Base-by-base conservation (phyloP, 768 basidiomycete genomes). In the Tulasnella sp. region DNA sequence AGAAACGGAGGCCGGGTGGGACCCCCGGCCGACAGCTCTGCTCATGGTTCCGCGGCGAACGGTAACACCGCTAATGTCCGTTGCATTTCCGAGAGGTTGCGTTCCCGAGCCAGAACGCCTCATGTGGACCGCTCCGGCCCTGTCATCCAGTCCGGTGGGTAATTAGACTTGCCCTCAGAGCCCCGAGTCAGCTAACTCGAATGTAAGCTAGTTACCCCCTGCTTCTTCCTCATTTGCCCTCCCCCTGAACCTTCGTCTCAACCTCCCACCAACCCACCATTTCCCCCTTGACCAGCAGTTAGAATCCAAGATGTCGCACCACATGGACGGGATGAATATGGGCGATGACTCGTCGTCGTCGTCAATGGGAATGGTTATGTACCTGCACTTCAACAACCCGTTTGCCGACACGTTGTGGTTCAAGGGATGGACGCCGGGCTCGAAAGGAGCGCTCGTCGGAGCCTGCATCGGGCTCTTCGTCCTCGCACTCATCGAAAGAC, bases 391-490 rank as follows among this genome's bases (percentile, higher is more conserved):
- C 75, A 83, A 84, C 26, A 5, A 26, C 34, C 63, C 35, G 1
- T 80, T 81, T 0, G 87, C 87, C 0, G 90, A 92, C 74, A 81
- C 82, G 67, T 83, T 93, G 12, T 81, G 86, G 79, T 94, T 95
- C 81, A 75, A 86, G 72, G 80, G 84, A 1, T 90, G 90, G 89
- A 80, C 78, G 5, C 93, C 94, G 0, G 83, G 83, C 2, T 88
- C 91, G 0, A 74, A 81, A 6, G 92, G 90, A 26, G 88, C 89
- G 0, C 85, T 92, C 40, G 86, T 86, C 26, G 93, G 90, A 0
- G 89, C 92, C 42, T 90, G 88, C 77, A 83, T 95, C 71, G 88
- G 84, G 0, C 81, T 95, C 26, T 82, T 90, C 76, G 42, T 89
- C 39, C 81, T 95, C 39, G 87, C 88, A 7, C 76, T 94, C 11